Conservation (phyloP, 805 yeast species). For the Starmera caribaea region DNA sequence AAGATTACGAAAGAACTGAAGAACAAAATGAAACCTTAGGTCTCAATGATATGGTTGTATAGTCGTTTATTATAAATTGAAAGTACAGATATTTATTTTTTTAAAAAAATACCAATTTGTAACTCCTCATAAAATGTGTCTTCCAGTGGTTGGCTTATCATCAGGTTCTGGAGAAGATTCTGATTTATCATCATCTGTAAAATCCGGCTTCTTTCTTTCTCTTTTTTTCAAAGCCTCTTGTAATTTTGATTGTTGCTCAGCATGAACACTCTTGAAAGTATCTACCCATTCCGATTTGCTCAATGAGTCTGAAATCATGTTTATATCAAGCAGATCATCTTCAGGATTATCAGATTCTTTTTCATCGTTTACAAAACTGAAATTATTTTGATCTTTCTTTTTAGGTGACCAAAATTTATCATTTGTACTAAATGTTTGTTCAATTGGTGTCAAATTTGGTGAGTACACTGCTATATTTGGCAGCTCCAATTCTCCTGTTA, state of each 20-base stretch:
- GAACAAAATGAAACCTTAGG: slow-evolving; percentile 93
- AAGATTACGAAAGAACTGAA: slow-evolving; percentile 80
- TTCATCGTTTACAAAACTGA: background rate
- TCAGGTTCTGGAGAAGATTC: too few relatives aligned
- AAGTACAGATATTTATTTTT: too few relatives aligned
- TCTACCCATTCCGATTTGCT: background rate
- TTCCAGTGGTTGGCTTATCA: too few relatives aligned
- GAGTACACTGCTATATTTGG: background rate
- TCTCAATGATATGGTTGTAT: slow-evolving; percentile 36
- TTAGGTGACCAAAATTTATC: slow-evolving; percentile 1
- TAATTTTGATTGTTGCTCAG: background rate
- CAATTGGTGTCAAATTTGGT: background rate
- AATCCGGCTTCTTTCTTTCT: too few relatives aligned
- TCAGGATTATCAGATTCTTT: background rate
- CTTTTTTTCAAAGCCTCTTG: background rate
- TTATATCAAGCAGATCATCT: background rate
- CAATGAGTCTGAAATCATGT: background rate
- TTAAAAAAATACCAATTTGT: too few relatives aligned
- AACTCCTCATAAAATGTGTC: too few relatives aligned
- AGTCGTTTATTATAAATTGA: too few relatives aligned
- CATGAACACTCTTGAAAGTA: background rate
- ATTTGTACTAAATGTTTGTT: background rate
- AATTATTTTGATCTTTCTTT: background rate
- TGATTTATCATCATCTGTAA: too few relatives aligned
- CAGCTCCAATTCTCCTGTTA: background rate